Conservation (phyloP, 371 early-diverging fungal species). For the Chytridium lagenaria region DNA sequence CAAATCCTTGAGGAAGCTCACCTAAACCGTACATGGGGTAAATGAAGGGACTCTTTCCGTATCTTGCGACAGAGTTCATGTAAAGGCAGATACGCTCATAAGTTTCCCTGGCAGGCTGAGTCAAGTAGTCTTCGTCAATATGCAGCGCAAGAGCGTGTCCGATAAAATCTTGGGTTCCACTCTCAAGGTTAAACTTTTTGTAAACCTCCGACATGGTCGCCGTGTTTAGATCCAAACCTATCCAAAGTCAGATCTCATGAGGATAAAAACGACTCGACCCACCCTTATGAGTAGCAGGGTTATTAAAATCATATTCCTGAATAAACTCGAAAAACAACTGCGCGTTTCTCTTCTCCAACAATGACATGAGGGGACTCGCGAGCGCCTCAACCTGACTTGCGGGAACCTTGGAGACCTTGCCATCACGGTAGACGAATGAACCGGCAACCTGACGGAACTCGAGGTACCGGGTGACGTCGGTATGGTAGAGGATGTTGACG, state of each 20-base stretch:
- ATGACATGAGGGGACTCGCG: slow-evolving; percentile 84
- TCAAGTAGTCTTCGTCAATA: slow-evolving; percentile 91
- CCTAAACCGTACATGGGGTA: slow-evolving; percentile 99
- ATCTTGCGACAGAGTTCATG: slow-evolving; percentile 92
- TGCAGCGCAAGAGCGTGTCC: slow-evolving; percentile 99
- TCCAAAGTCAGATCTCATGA: slow-evolving; percentile 3
- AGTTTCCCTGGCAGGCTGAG: slow-evolving; percentile 87
- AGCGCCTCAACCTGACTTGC: slow-evolving; percentile 90
- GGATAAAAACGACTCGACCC: background rate
- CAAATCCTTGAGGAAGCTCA: slow-evolving; percentile 99
- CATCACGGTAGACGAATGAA: slow-evolving; percentile 92
- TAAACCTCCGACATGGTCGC: slow-evolving; percentile 90
- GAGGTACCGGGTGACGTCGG: slow-evolving; percentile 97
- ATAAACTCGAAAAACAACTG: slow-evolving; percentile 98
- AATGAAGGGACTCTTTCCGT: slow-evolving; percentile 99
- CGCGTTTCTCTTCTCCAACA: slow-evolving; percentile 95
- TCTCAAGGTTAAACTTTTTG: slow-evolving; percentile 88
- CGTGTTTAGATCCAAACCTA: slow-evolving; percentile 74
- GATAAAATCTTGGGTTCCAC: slow-evolving; percentile 95
- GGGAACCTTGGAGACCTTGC: slow-evolving; percentile 94
- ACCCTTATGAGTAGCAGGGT: slow-evolving; percentile 82
- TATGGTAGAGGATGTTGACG: slow-evolving; percentile 75
- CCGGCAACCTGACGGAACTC: slow-evolving; percentile 98
- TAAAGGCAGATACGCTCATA: slow-evolving; percentile 94
- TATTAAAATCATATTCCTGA: slow-evolving; percentile 80